Evolutionary conservation across 2,329 filamentous ascomycete species (phyloP).

Genomic region (Monosporascus sp.): DNA sequence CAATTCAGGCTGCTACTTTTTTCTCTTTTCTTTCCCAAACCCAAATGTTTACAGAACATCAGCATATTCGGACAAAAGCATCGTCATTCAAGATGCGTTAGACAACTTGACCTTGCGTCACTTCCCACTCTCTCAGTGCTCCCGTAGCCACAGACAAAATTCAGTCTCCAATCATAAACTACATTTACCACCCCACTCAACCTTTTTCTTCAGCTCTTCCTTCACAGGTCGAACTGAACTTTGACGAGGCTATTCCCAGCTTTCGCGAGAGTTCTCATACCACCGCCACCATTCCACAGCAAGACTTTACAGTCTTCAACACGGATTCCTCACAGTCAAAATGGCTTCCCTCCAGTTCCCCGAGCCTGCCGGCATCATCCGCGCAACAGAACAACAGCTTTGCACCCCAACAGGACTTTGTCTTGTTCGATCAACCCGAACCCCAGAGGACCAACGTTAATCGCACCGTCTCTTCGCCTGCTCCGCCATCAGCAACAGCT

Average conservation of each 20-base stretch:
- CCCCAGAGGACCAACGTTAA: slow-evolving; percentile 39
- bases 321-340: slow-evolving; percentile 71
- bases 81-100: slow-evolving; percentile 54
- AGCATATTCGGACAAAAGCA: slow-evolving; percentile 32
- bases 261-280: slow-evolving; percentile 52
- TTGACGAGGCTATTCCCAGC: slow-evolving; percentile 53
- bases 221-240: slow-evolving; percentile 62
- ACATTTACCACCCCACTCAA: slow-evolving; percentile 44
- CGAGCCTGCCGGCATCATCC: slow-evolving; percentile 58
- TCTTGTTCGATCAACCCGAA: slow-evolving; percentile 61
- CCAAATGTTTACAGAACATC: slow-evolving; percentile 27
- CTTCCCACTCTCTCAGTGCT: slow-evolving; percentile 26
- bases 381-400: slow-evolving; percentile 49
- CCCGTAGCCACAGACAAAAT: slow-evolving; percentile 45
- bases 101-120: slow-evolving; percentile 34
- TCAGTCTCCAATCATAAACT: slow-evolving; percentile 40
- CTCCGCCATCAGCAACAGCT: slow-evolving; percentile 35
- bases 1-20: slow-evolving; percentile 14
- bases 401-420: slow-evolving; percentile 66
- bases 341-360: slow-evolving; percentile 72
- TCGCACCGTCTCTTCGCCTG: slow-evolving; percentile 38
- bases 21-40: slow-evolving; percentile 30
- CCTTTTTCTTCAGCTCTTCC: slow-evolving; percentile 46
- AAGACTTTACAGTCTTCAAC: slow-evolving; percentile 72
- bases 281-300: slow-evolving; percentile 56